These are phyloP conservation scores for Wickerhamiella azyma DNA, from an alignment of 805 yeast genomes.

Conservation along the genomic window DNA sequence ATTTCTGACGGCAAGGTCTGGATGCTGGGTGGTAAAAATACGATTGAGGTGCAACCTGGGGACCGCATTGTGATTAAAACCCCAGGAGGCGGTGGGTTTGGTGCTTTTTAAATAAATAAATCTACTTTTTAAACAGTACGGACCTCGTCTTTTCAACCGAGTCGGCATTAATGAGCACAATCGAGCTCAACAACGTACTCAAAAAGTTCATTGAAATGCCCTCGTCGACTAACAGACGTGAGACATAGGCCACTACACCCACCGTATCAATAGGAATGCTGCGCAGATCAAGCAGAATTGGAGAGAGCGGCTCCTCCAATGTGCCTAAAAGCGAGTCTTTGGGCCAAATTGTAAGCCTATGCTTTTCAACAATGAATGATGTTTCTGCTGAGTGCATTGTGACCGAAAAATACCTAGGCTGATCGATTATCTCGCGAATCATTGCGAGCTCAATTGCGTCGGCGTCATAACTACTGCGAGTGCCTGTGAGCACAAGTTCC, in stretches of 20 bases:
- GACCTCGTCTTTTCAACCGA: neutral
- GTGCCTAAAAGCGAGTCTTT: slow-evolving; percentile 42
- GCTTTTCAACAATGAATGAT: slow-evolving; percentile 21
- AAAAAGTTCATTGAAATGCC: slow-evolving; percentile 42
- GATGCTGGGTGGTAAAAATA: slow-evolving; percentile 56
- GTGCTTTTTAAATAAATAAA: slow-evolving; percentile 21
- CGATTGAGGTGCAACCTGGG: slow-evolving; percentile 43
- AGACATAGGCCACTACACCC: slow-evolving; percentile 56
- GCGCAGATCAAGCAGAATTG: slow-evolving; percentile 41
- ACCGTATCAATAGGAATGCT: slow-evolving; percentile 44
- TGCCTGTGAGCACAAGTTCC: slow-evolving; percentile 42
- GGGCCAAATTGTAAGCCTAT: slow-evolving; percentile 29
- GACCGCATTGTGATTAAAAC: slow-evolving; percentile 56
- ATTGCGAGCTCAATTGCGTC: slow-evolving; percentile 25
- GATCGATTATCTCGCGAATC: slow-evolving; percentile 26
- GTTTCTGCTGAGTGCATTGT: slow-evolving; percentile 25
- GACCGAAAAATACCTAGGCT: slow-evolving; percentile 22
- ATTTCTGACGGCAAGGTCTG: slow-evolving; percentile 22
- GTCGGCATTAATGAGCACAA: slow-evolving; percentile 38
- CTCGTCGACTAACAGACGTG: slow-evolving; percentile 31
- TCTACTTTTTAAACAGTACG: neutral
- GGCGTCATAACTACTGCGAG: slow-evolving; percentile 33
- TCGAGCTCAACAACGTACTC: slow-evolving; percentile 46
- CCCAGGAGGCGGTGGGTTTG: slow-evolving; percentile 85
- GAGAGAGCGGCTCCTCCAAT: slow-evolving; percentile 41